Conservation (phyloP, 2,329 filamentous ascomycete genomes). For the Calonectria pteridis region DNA sequence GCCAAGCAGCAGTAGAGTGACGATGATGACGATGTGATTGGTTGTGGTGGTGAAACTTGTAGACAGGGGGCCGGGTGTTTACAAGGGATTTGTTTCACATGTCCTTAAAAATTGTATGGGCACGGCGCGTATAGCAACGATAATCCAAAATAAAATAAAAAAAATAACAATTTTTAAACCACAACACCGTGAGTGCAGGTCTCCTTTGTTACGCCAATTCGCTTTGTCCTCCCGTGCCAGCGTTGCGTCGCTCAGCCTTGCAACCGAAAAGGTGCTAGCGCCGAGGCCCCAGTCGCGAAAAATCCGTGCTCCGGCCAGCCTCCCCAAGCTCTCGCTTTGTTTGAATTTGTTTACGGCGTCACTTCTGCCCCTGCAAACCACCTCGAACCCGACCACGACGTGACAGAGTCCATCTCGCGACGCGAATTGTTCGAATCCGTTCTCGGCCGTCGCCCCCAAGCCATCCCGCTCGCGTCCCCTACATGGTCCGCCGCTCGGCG, state of each 20-base stretch:
- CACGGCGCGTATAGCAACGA: neutral
- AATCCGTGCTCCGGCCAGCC: constrained; percentile 53
- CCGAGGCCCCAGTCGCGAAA: constrained; percentile 50
- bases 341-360: constrained; percentile 47
- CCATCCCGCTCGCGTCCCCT: constrained; percentile 37
- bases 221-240: constrained; percentile 30
- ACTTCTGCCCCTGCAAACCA: constrained; percentile 35
- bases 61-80: neutral
- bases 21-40: neutral
- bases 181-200: neutral
- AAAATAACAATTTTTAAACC: neutral
- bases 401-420: constrained; percentile 35
- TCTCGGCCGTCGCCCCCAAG: constrained; percentile 23
- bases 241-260: constrained; percentile 48
- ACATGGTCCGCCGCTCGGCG: constrained; percentile 46
- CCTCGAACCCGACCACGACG: constrained; percentile 38
- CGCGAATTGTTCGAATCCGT: constrained; percentile 18
- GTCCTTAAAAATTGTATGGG: neutral
- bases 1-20: constrained; percentile 71
- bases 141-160: neutral
- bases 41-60: neutral
- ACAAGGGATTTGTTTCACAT: constrained; percentile 3
- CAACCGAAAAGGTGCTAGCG: constrained; percentile 51
- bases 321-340: constrained; percentile 50
- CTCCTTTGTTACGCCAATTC: neutral